Percentiles rank a stretch among this genome's conserved stretches.
phyloP scores from a whole-genome alignment of 345 rosid genomes.

The Syzygium aqueum region DNA sequence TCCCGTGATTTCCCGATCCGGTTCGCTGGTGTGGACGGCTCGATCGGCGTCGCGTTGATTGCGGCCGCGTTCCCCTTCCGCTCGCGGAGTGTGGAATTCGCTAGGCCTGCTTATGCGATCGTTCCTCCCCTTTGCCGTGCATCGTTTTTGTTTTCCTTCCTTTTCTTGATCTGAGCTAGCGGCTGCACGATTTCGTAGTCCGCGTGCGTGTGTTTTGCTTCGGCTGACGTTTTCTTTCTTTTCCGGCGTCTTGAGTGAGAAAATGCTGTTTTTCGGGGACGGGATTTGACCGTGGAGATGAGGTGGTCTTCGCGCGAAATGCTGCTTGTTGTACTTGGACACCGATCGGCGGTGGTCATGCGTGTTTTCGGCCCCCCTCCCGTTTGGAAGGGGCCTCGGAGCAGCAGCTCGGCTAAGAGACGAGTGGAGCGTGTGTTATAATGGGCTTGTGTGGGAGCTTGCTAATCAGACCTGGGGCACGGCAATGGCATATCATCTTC shows the following conservation, averaged over 20 bases:
- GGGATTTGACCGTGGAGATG: neutral
- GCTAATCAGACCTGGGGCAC: neutral
- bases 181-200: neutral
- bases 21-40: neutral
- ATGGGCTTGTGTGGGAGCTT: neutral
- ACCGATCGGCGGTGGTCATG: neutral
- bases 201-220: neutral
- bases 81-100: neutral
- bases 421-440: neutral
- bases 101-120: neutral
- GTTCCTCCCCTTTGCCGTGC: neutral
- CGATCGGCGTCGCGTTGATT: neutral
- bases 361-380: neutral
- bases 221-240: neutral
- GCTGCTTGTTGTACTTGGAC: neutral
- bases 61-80: neutral
- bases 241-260: neutral
- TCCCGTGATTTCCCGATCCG: neutral
- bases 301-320: neutral
- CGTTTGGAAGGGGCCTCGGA: neutral
- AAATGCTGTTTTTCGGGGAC: neutral
- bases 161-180: neutral
- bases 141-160: accelerated
- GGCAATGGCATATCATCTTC: neutral
- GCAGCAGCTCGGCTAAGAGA: neutral